Evolutionary conservation across 2,329 filamentous ascomycete species (phyloP).

Genomic region (Seiridium unicorne): DNA sequence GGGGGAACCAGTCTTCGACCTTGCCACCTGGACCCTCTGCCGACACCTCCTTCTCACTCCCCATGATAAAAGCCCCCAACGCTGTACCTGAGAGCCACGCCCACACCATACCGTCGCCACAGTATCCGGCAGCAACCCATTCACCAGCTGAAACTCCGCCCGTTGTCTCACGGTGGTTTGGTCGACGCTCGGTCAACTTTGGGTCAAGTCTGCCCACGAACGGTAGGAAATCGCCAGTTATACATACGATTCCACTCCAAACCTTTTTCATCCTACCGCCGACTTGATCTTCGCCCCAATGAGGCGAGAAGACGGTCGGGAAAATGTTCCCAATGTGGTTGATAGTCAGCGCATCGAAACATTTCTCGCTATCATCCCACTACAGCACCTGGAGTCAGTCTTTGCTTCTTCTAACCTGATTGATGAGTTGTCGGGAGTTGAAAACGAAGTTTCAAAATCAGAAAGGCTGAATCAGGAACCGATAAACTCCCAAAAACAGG

Average conservation of each 20-base stretch:
- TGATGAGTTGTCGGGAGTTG: too few relatives aligned
- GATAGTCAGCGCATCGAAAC: constrained; percentile 34
- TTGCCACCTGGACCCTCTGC: constrained; percentile 29
- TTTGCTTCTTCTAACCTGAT: too few relatives aligned
- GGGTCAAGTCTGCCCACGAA: constrained; percentile 45
- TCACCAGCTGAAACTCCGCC: constrained; percentile 31
- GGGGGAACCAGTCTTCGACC: constrained; percentile 39
- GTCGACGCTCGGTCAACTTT: constrained; percentile 24
- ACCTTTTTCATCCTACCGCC: constrained; percentile 31
- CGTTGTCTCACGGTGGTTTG: neutral
- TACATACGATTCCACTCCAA: constrained; percentile 50
- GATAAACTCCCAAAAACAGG: too few relatives aligned
- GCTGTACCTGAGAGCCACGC: constrained; percentile 51
- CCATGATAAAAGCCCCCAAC: constrained; percentile 43
- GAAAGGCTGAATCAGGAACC: too few relatives aligned
- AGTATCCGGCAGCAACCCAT: constrained; percentile 52
- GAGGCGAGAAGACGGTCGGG: constrained; percentile 37
- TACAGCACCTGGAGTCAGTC: too few relatives aligned
- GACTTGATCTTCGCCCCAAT: constrained; percentile 28
- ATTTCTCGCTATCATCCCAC: constrained; percentile 38
- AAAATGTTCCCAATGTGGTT: constrained; percentile 41
- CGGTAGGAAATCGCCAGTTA: constrained; percentile 47
- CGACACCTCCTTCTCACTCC: constrained; percentile 30
- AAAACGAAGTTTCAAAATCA: too few relatives aligned
- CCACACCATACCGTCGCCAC: constrained; percentile 53